These are phyloP conservation scores for Russula virescens DNA, from an alignment of 768 basidiomycete genomes.

Conservation along the genomic window DNA sequence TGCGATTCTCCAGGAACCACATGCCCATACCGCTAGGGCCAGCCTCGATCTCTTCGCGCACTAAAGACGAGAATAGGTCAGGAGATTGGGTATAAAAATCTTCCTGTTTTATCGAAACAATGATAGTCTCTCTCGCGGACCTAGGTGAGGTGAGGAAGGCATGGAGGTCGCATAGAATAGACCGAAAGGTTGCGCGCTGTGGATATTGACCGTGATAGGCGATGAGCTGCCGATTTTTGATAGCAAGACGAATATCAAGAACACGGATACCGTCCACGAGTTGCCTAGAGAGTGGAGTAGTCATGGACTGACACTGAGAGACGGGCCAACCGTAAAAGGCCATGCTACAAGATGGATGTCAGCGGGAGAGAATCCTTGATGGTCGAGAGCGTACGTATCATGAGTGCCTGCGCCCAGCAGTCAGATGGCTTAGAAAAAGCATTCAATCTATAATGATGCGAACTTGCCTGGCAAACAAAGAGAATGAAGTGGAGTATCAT, in stretches of 20 bases:
- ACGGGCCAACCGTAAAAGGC: conserved; percentile 82
- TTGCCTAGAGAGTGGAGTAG: conserved; percentile 60
- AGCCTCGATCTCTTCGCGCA: conserved; percentile 55
- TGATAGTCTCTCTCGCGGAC: conserved; percentile 64
- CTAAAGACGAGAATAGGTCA: conserved; percentile 53
- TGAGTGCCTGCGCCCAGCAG: conserved; percentile 46
- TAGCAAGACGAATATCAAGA: conserved; percentile 73
- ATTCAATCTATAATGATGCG: background rate
- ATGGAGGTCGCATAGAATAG: conserved; percentile 56
- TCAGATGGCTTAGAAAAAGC: conserved; percentile 15
- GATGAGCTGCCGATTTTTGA: conserved; percentile 55
- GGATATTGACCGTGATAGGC: conserved; percentile 79
- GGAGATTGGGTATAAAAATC: conserved; percentile 47
- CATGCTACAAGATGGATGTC: conserved; percentile 43
- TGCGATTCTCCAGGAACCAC: conserved; percentile 80
- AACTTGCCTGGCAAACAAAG: conserved; percentile 69
- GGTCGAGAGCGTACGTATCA: conserved; percentile 46
- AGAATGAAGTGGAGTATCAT: conserved; percentile 61
- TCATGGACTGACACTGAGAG: conserved; percentile 75
- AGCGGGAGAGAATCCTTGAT: background rate
- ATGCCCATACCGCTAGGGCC: conserved; percentile 50
- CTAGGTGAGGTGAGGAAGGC: conserved; percentile 54
- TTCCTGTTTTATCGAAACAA: conserved; percentile 90
- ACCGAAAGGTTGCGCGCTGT: conserved; percentile 59
- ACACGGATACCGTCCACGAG: conserved; percentile 74